Percentiles rank a stretch among this genome's conserved stretches.
These are phyloP conservation scores for Mortierella sp. DNA, from an alignment of 371 early-diverging fungal species.

Conservation along the genomic window DNA sequence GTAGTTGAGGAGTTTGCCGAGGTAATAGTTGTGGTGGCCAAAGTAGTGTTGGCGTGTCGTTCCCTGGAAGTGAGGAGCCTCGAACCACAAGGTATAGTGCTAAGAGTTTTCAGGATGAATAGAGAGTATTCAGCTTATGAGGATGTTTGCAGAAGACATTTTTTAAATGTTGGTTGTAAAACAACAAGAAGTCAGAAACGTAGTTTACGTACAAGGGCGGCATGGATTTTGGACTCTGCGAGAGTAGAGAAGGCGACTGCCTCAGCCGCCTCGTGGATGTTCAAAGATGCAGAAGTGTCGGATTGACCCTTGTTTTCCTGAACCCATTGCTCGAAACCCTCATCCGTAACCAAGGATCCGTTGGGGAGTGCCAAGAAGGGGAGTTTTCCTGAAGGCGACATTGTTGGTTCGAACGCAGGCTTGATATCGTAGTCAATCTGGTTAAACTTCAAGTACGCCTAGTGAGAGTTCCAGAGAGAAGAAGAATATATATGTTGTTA, in stretches of 20 bases:
- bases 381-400: constrained; percentile 54
- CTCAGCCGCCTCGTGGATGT: constrained; percentile 45
- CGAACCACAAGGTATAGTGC: constrained; percentile 57
- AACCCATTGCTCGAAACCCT: constrained; percentile 44
- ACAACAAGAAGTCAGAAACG: not conserved
- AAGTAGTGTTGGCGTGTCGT: constrained; percentile 55
- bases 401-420: constrained; percentile 48
- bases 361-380: constrained; percentile 52
- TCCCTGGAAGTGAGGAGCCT: constrained; percentile 42
- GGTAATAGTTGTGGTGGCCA: constrained; percentile 43
- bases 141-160: no score
- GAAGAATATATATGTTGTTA: no score
- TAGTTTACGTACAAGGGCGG: constrained; percentile 41
- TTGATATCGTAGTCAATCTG: constrained; percentile 45
- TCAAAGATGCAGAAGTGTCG: constrained; percentile 7
- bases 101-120: not conserved
- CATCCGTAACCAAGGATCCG: constrained; percentile 39
- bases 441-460: constrained; percentile 55
- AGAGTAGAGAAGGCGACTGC: constrained; percentile 44
- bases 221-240: constrained; percentile 52
- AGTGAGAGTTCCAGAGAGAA: not conserved
- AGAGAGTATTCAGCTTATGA: no score
- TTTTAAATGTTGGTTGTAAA: no score
- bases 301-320: constrained; percentile 36
- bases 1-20: constrained; percentile 34